A percentile compares a stretch with the other conserved stretches of the same genome.
These are phyloP conservation scores for Incumbomyces lentus DNA, from an alignment of 2,329 filamentous ascomycete species.

Conservation along the genomic window DNA sequence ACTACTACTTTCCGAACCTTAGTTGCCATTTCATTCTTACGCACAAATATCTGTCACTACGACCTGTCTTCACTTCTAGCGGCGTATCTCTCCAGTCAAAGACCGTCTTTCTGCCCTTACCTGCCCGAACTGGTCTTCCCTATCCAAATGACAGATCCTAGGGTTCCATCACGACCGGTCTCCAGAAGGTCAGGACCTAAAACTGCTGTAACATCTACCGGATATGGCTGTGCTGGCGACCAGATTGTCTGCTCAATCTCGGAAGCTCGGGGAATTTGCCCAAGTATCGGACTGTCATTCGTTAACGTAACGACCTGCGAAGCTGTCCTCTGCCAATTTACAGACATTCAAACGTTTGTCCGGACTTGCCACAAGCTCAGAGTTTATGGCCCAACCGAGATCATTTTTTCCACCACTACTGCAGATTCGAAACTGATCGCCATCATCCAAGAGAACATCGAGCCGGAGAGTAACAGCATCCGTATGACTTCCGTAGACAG, in stretches of 20 bases:
- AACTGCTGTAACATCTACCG: slow-evolving; percentile 49
- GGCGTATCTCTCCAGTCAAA: too few species aligned
- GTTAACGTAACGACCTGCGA: slow-evolving; percentile 79
- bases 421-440: slow-evolving; percentile 64
- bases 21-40: too few species aligned
- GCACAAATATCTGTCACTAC: too few species aligned
- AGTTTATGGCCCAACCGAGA: slow-evolving; percentile 67
- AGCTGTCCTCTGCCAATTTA: slow-evolving; percentile 78
- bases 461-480: slow-evolving; percentile 30
- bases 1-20: too few species aligned
- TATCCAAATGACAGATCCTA: too few species aligned
- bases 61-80: too few species aligned
- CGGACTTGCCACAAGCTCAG: slow-evolving; percentile 78
- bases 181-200: slow-evolving; percentile 30
- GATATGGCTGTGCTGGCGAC: slow-evolving; percentile 47
- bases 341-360: slow-evolving; percentile 84
- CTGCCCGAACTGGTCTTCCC: too few species aligned
- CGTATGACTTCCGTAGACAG: slow-evolving; percentile 59
- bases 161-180: background rate
- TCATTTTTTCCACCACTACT: slow-evolving; percentile 66
- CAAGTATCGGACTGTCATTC: slow-evolving; percentile 75
- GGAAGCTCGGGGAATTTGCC: slow-evolving; percentile 77
- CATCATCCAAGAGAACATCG: slow-evolving; percentile 63
- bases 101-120: too few species aligned
- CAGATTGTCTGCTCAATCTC: slow-evolving; percentile 79